A percentile compares a stretch with the other conserved stretches of the same genome.
Evolutionary conservation across 192 early-diverging fungal genomes (phyloP).

Genomic region (Spizellomyces punctatus): DNA sequence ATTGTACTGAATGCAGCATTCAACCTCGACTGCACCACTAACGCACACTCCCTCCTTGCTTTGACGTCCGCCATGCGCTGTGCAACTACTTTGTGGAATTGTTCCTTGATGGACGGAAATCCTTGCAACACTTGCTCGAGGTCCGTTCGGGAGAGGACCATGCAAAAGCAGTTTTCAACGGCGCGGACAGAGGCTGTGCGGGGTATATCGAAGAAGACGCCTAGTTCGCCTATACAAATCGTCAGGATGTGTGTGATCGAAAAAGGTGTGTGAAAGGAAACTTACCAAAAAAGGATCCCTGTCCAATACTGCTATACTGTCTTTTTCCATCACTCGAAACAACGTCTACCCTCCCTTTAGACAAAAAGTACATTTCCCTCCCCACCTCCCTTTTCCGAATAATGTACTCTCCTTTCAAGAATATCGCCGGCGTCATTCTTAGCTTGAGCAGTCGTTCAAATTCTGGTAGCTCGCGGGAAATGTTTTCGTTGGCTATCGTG

Average conservation of each 20-base stretch:
- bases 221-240: slow-evolving; percentile 41
- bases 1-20: slow-evolving; percentile 4
- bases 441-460: slow-evolving; percentile 43
- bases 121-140: slow-evolving; percentile 37
- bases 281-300: slow-evolving; percentile 52
- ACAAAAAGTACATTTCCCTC: slow-evolving; percentile 50
- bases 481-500: background rate
- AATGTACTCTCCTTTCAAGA: slow-evolving; percentile 38
- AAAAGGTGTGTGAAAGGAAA: background rate
- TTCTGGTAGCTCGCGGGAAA: slow-evolving; percentile 38
- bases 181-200: slow-evolving; percentile 52
- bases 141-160: slow-evolving; percentile 42
- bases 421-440: slow-evolving; percentile 43
- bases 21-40: background rate
- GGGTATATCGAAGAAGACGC: slow-evolving; percentile 52
- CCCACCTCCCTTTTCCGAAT: slow-evolving; percentile 49
- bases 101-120: slow-evolving; percentile 41
- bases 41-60: slow-evolving; percentile 12
- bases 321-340: slow-evolving; percentile 40
- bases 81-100: slow-evolving; percentile 39
- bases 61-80: slow-evolving; percentile 39
- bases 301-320: slow-evolving; percentile 40
- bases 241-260: background rate
- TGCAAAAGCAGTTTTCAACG: slow-evolving; percentile 41
- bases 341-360: slow-evolving; percentile 49